Evolutionary conservation across 2,329 filamentous ascomycete genomes (phyloP).

Genomic region (Sporothrix inflata): DNA sequence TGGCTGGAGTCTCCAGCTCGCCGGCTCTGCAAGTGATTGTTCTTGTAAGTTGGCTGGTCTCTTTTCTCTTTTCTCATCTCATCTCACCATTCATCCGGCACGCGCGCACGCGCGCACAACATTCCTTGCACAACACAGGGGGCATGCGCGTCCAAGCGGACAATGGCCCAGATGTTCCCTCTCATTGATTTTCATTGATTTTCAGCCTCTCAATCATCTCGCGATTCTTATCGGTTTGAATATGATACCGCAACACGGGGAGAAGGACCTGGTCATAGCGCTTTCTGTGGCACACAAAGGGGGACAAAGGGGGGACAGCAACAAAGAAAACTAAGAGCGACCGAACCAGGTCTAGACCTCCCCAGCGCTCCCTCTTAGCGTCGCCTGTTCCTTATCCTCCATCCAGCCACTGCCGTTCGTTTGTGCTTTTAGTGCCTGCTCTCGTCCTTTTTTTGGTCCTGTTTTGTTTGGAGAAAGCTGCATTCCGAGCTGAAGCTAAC

Average conservation of each 20-base stretch:
- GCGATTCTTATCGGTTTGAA: background rate
- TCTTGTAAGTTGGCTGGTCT: conserved; percentile 57
- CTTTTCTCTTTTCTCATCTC: conserved; percentile 25
- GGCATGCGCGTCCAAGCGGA: background rate
- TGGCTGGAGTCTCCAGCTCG: conserved; percentile 22
- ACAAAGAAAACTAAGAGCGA: background rate
- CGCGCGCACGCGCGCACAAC: background rate
- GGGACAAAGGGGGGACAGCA: background rate
- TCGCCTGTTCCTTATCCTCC: background rate
- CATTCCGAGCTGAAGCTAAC: conserved; percentile 27
- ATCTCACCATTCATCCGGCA: conserved; percentile 16
- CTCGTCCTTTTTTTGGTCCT: conserved; percentile 2
- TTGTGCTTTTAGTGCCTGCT: background rate
- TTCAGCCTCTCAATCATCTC: background rate
- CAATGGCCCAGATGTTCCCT: background rate
- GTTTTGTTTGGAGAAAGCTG: background rate
- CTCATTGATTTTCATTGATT: background rate
- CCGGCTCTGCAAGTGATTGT: conserved; percentile 73
- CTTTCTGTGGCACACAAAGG: background rate
- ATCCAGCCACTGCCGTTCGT: background rate
- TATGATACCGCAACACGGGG: background rate
- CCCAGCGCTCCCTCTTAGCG: background rate
- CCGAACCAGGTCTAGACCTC: background rate
- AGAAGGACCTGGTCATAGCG: background rate
- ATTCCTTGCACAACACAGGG: conserved; percentile 4